Conservation (phyloP, 768 basidiomycete genomes). For the Termitomyces sp. region DNA sequence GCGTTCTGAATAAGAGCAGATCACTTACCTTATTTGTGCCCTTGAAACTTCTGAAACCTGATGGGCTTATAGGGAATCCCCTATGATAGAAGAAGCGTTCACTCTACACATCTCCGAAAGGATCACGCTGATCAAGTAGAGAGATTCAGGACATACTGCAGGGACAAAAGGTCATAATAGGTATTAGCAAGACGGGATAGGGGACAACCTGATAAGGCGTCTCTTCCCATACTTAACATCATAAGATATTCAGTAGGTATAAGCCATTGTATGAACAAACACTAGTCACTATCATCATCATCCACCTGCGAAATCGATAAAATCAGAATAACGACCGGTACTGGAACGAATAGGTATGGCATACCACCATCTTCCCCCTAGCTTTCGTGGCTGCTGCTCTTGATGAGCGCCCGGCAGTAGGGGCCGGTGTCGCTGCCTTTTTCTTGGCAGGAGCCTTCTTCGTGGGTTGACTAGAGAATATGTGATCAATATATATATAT, state of each 20-base stretch:
- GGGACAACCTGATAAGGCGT: background rate
- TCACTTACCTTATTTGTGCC: background rate
- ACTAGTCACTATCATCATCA: slow-evolving; percentile 28
- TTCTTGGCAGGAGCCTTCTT: slow-evolving; percentile 46
- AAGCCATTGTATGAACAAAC: background rate
- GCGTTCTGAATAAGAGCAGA: background rate
- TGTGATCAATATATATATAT: background rate
- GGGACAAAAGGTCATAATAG: background rate
- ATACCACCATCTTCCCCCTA: slow-evolving; percentile 56
- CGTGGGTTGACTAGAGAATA: slow-evolving; percentile 27
- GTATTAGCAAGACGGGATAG: background rate
- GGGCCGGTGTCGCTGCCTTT: slow-evolving; percentile 54
- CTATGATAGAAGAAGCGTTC: background rate
- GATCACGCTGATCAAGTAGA: background rate
- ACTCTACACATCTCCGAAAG: background rate
- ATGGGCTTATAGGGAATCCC: background rate
- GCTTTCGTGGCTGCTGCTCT: slow-evolving; percentile 71
- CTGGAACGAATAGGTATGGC: slow-evolving; percentile 12
- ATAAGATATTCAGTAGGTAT: background rate
- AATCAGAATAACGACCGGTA: background rate
- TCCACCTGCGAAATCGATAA: slow-evolving; percentile 16
- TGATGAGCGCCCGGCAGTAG: slow-evolving; percentile 52
- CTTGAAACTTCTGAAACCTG: background rate
- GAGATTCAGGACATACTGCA: too few relatives aligned
- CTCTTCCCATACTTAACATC: background rate